Conservation (phyloP, 2,329 filamentous ascomycete species). For the Paraphoma chrysanthemicola region DNA sequence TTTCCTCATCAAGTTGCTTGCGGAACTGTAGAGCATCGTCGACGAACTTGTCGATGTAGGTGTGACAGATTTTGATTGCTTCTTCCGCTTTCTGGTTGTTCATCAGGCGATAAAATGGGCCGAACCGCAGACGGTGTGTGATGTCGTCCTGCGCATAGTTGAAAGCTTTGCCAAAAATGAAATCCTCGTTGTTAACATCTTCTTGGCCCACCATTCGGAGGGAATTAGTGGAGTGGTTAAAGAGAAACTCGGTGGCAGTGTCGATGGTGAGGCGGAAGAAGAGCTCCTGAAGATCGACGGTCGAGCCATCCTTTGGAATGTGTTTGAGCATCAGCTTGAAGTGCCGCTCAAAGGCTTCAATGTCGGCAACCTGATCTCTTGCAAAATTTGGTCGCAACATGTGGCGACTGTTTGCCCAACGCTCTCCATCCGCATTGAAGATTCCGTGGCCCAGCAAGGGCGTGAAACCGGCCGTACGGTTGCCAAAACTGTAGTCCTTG, state of each 20-base stretch:
- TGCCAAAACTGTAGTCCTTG: constrained; percentile 55
- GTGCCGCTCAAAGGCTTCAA: constrained; percentile 67
- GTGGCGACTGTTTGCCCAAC: constrained; percentile 50
- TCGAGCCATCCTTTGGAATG: constrained; percentile 62
- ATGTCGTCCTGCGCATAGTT: constrained; percentile 50
- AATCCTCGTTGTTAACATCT: constrained; percentile 40
- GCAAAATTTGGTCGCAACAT: constrained; percentile 63
- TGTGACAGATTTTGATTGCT: constrained; percentile 51
- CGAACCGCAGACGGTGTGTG: constrained; percentile 46
- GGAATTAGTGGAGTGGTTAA: constrained; percentile 52
- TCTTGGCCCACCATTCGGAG: constrained; percentile 41
- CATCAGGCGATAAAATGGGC: constrained; percentile 43
- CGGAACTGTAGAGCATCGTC: constrained; percentile 50
- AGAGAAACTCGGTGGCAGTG: constrained; percentile 58
- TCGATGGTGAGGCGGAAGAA: constrained; percentile 60
- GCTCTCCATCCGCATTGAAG: constrained; percentile 56
- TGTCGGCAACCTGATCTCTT: constrained; percentile 59
- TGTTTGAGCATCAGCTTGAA: constrained; percentile 64
- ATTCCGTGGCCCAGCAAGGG: constrained; percentile 54
- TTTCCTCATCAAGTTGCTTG: constrained; percentile 37
- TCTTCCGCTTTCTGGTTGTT: constrained; percentile 45
- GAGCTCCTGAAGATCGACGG: constrained; percentile 48
- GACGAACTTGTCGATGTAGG: constrained; percentile 55
- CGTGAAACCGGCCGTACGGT: constrained; percentile 43
- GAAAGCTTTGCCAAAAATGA: constrained; percentile 53